Base-by-base conservation (phyloP, 306 rosid genomes). In the Parietaria judaica region DNA sequence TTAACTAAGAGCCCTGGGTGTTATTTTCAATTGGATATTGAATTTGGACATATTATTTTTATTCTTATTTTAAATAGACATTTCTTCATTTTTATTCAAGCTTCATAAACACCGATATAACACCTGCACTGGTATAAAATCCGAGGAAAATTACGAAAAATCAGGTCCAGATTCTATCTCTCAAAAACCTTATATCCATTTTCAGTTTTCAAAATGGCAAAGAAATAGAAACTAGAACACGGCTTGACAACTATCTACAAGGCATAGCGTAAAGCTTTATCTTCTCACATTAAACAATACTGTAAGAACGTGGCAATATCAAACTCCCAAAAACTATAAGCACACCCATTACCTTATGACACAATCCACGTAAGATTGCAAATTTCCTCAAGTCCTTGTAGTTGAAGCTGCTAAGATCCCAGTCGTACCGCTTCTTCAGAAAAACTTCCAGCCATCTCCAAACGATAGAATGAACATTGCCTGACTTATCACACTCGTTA, bases 281-380 rank as follows among this genome's bases (percentile, higher is more conserved):
- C 6, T 34, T 36, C 31, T 48, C 53, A 10, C 53, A n/a, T 49
- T 41, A 65, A 41, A 65, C 8, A 45, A 45, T 10, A 13, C 14
- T 58, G 5, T 58, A 6, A 16, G 41, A 11, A 46, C 9, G 11
- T 61, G 55, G 63, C 60, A 44, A 66, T 17, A 67, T 37, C 56
- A 61, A 69, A 58, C 63, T 68, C 34, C 41, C 6, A 36, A 6
- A 43, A 65, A 53, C 50, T 62, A 51, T 35, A 16, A 54, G 56
- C 56, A 9, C 60, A 34, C 69, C 56, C 31, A 47, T 56, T 81
- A 92, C 99, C 99, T 92, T 88, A 77, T 88, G 96, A 73, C 95
- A 92, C 60, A 92, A 75, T 58, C 99, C 99, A 51, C 99, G 96
- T 59, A 92, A 63, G 72, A 92, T 88, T 51, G 95, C 97, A 79